Conservation (phyloP, 1,284 basidiomycete genomes). For the Testicularia cyperi region DNA sequence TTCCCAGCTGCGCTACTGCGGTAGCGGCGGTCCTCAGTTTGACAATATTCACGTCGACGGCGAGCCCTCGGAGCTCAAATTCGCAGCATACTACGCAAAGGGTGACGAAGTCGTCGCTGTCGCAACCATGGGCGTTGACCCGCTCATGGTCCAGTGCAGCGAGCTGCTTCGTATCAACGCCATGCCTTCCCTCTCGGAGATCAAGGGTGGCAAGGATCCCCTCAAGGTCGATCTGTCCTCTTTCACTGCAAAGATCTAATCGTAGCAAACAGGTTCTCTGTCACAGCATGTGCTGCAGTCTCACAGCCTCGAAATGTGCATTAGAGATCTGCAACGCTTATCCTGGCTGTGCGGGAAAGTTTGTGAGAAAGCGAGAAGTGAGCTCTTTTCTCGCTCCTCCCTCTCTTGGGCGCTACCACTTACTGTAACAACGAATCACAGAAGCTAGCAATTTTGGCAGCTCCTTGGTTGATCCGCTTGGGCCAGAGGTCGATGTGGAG, state of each 20-base stretch:
- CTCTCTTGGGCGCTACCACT: too few species aligned
- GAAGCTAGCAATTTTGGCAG: too few species aligned
- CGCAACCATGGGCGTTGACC: constrained; percentile 80
- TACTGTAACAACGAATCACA: too few species aligned
- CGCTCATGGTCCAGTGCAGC: constrained; percentile 76
- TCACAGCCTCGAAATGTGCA: too few species aligned
- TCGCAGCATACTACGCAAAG: constrained; percentile 75
- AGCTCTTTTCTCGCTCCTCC: too few species aligned
- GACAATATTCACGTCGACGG: constrained; percentile 79
- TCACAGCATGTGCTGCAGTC: too few species aligned
- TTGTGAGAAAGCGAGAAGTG: too few species aligned
- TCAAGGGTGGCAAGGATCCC: constrained; percentile 65
- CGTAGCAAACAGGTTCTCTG: too few species aligned
- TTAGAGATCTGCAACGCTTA: too few species aligned
- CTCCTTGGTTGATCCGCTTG: too few species aligned
- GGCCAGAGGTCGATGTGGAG: too few species aligned
- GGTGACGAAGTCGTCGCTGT: constrained; percentile 77
- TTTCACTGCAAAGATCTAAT: constrained; percentile 25
- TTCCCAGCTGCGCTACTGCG: constrained; percentile 78
- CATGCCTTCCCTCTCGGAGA: constrained; percentile 78
- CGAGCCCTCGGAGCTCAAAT: constrained; percentile 69
- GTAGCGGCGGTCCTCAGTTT: constrained; percentile 67
- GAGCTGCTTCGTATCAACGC: constrained; percentile 76
- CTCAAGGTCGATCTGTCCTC: constrained; percentile 21
- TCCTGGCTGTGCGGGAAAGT: too few species aligned